Conservation (phyloP, 306 rosid species). For the Prunus fruticosa region DNA sequence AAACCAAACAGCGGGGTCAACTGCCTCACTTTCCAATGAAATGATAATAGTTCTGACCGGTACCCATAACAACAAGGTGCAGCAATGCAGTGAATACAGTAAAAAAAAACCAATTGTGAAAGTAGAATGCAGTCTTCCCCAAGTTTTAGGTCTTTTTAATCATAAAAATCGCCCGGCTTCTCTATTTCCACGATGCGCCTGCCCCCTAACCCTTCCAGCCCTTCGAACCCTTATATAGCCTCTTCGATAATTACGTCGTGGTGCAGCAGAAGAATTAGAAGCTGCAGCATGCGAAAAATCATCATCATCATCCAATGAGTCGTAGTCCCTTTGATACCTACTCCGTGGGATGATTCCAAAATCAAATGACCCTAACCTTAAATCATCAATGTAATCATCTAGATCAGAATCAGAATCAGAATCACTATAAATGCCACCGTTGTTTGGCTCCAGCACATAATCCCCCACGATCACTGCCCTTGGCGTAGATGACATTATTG, state of each 20-base stretch:
- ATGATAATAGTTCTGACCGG: background rate
- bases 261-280: conserved; percentile 42
- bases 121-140: conserved; percentile 16
- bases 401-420: conserved; percentile 57
- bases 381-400: conserved; percentile 59
- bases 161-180: conserved; percentile 8
- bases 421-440: conserved; percentile 48
- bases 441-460: conserved; percentile 86
- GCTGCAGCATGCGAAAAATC: conserved; percentile 40
- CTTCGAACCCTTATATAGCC: conserved; percentile 37
- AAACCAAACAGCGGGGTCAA: background rate
- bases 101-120: background rate
- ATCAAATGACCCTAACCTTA: conserved; percentile 46
- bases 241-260: conserved; percentile 53
- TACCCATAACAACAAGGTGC: conserved; percentile 11
- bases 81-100: conserved; percentile 1
- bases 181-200: conserved; percentile 42
- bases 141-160: background rate
- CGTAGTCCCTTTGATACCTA: conserved; percentile 43
- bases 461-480: conserved; percentile 93
- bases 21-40: conserved; percentile 8
- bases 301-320: conserved; percentile 31
- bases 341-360: conserved; percentile 51
- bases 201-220: conserved; percentile 33
- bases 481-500: conserved; percentile 81